Conservation (phyloP, 345 rosid genomes). For the Psidium guajava region DNA sequence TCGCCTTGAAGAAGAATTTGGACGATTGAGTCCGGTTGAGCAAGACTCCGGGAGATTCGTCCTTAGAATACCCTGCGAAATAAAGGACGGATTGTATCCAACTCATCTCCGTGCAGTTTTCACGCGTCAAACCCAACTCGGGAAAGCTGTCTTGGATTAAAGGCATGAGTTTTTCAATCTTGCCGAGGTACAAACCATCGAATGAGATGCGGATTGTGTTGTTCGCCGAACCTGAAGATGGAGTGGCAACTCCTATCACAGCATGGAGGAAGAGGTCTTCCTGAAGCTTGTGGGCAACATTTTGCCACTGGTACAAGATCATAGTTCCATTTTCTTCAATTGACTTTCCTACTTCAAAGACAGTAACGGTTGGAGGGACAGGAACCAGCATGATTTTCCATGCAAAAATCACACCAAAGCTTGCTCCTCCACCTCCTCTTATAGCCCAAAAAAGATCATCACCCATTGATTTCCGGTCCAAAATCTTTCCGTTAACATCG, state of each 20-base stretch:
- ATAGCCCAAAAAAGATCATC: slow-evolving; percentile 67
- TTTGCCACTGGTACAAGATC: slow-evolving; percentile 41
- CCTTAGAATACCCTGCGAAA: slow-evolving; percentile 34
- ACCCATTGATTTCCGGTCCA: slow-evolving; percentile 45
- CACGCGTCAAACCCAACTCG: slow-evolving; percentile 33
- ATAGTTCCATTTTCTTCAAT: slow-evolving; percentile 32
- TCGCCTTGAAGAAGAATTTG: slow-evolving; percentile 48
- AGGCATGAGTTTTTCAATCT: slow-evolving; percentile 6
- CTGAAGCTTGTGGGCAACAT: slow-evolving; percentile 35
- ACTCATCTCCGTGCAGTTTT: slow-evolving; percentile 45
- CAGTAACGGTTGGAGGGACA: slow-evolving; percentile 48
- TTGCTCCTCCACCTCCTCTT: slow-evolving; percentile 64
- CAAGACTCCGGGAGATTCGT: slow-evolving; percentile 23
- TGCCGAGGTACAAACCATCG: slow-evolving; percentile 32
- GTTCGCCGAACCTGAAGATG: slow-evolving; percentile 7
- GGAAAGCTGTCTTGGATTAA: slow-evolving; percentile 42
- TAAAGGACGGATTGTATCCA: slow-evolving; percentile 55
- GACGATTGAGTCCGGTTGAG: slow-evolving; percentile 38
- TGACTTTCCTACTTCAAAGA: slow-evolving; percentile 41
- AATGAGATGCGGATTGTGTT: slow-evolving; percentile 18
- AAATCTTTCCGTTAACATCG: slow-evolving; percentile 37
- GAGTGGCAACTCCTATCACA: slow-evolving; percentile 21
- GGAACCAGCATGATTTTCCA: slow-evolving; percentile 60
- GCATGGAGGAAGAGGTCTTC: slow-evolving; percentile 32
- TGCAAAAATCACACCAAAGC: slow-evolving; percentile 44